These are phyloP conservation scores for Elsinoe necatrix DNA, from an alignment of 2,329 filamentous ascomycete species.

Conservation along the genomic window DNA sequence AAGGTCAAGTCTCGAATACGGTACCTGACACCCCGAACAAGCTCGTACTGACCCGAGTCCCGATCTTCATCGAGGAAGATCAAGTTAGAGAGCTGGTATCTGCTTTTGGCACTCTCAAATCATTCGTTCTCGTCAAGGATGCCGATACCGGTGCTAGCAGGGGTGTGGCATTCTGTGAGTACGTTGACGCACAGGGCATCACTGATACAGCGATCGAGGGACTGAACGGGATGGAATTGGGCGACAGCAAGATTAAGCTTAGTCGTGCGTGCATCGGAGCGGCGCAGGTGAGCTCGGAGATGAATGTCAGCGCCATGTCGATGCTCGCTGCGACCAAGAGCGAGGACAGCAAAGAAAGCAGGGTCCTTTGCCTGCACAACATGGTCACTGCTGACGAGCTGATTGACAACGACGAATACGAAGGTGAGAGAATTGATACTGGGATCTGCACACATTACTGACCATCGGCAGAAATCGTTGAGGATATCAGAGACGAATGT, in stretches of 20 bases:
- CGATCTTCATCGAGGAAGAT: conserved; percentile 77
- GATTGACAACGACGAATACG: conserved; percentile 88
- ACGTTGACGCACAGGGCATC: conserved; percentile 59
- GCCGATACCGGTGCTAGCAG: conserved; percentile 65
- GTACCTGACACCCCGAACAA: conserved; percentile 94
- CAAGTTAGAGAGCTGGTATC: conserved; percentile 84
- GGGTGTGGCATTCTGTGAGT: conserved; percentile 97
- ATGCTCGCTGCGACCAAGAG: conserved; percentile 82
- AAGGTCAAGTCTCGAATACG: conserved; percentile 66
- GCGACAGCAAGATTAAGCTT: conserved; percentile 77
- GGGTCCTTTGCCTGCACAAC: conserved; percentile 87
- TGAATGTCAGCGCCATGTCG: conserved; percentile 95
- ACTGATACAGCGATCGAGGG: conserved; percentile 85
- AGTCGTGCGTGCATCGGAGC: conserved; percentile 84
- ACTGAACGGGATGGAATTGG: conserved; percentile 86
- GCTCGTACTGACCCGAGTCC: conserved; percentile 85
- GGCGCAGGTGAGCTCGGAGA: conserved; percentile 89
- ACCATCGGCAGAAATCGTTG: conserved; percentile 68
- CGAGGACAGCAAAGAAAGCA: conserved; percentile 66
- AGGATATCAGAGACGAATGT: conserved; percentile 91
- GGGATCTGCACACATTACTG: not conserved
- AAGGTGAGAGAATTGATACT: conserved; percentile 53
- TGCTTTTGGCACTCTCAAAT: conserved; percentile 86
- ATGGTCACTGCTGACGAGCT: conserved; percentile 97
- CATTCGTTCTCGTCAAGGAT: conserved; percentile 86